Evolutionary conservation across 2,329 filamentous ascomycete genomes (phyloP).

Genomic region (Scedosporium dehoogii): DNA sequence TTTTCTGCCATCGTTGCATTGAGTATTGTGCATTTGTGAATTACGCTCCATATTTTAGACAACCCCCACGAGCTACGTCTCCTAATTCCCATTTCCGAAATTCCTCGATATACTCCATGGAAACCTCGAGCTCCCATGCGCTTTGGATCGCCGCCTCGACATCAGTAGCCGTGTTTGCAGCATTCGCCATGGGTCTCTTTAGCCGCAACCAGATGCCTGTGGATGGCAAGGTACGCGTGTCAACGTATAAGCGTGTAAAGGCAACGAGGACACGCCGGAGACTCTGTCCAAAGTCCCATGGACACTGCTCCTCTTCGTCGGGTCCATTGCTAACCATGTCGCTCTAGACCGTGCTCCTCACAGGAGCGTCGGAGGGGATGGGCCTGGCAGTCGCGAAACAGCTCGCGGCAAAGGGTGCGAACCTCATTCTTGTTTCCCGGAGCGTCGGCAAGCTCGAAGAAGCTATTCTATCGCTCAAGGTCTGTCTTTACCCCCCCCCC

Average conservation of each 20-base stretch:
- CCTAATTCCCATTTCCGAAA: background rate
- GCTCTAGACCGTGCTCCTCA: conserved; percentile 71
- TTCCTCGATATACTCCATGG: conserved; percentile 1
- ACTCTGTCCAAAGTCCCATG: background rate
- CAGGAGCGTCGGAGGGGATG: conserved; percentile 89
- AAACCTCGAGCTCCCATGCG: background rate
- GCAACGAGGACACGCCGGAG: no score
- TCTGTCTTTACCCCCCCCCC: conserved; percentile 20
- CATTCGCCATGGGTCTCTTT: conserved; percentile 56
- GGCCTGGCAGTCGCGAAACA: conserved; percentile 65
- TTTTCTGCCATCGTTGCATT: no score
- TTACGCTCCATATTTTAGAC: no score
- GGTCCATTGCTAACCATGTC: background rate
- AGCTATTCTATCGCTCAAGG: conserved; percentile 57
- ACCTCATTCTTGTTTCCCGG: conserved; percentile 76
- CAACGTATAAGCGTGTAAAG: no score
- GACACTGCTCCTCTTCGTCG: background rate
- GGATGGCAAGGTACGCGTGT: conserved; percentile 59
- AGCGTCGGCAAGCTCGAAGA: conserved; percentile 62
- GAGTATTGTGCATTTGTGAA: no score
- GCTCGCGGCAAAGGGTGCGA: conserved; percentile 74
- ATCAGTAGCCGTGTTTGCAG: conserved; percentile 24
- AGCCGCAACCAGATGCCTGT: conserved; percentile 68
- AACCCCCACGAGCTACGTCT: background rate
- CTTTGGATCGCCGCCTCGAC: conserved; percentile 17